Evolutionary conservation across 1,139 yeast genomes (phyloP).

Genomic region (Blastobotrys proliferans): DNA sequence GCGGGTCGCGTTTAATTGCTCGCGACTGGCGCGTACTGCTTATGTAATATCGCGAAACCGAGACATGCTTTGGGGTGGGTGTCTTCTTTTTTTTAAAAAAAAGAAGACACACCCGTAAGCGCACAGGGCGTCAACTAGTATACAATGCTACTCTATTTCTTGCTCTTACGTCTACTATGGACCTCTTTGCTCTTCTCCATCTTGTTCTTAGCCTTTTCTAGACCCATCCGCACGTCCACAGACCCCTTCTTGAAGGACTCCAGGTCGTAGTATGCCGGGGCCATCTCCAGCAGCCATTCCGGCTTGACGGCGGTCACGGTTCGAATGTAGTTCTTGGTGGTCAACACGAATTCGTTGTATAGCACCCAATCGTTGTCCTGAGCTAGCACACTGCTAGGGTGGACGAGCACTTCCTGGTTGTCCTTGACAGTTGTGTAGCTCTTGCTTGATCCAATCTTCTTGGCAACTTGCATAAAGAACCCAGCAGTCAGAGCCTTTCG

Average conservation of each 20-base stretch:
- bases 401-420: conserved; percentile 90
- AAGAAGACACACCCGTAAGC: background rate
- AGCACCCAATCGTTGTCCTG: conserved; percentile 89
- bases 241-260: conserved; percentile 68
- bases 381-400: conserved; percentile 86
- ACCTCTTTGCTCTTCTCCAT: conserved; percentile 1
- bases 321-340: conserved; percentile 88
- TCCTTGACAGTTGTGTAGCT: conserved; percentile 87
- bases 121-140: background rate
- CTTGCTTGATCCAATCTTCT: conserved; percentile 42
- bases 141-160: background rate
- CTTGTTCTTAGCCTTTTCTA: conserved; percentile 54
- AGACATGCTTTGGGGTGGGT: too few relatives aligned
- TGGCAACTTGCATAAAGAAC: conserved; percentile 97
- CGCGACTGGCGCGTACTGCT: too few relatives aligned
- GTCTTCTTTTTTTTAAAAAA: too few relatives aligned
- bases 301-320: conserved; percentile 92
- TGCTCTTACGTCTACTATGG: background rate
- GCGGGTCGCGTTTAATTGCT: too few relatives aligned
- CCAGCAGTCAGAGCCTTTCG: conserved; percentile 89
- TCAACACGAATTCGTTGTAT: conserved; percentile 91
- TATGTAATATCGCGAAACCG: too few relatives aligned
- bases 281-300: conserved; percentile 84
- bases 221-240: conserved; percentile 66
- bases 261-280: conserved; percentile 79